phyloP scores from a whole-genome alignment of 1,284 basidiomycete genomes.

The Apiotrichum brassicae region DNA sequence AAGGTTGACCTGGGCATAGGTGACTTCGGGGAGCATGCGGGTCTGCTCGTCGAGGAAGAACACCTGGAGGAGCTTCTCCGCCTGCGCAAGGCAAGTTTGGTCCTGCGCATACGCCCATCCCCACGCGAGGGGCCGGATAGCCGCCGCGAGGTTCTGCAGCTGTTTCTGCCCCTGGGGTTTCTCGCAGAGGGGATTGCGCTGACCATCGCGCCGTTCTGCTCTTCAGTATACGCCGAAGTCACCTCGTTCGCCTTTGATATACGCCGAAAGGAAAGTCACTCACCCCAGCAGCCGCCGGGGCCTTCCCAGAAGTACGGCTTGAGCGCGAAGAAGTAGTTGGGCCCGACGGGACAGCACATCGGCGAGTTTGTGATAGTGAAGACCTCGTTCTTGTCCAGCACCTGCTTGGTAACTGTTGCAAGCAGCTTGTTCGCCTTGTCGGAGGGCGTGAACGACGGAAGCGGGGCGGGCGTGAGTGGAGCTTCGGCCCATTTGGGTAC shows the following conservation, averaged over 20 bases:
- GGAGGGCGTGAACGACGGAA: not conserved
- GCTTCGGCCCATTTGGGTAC: conserved; percentile 20
- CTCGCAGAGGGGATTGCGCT: conserved; percentile 30
- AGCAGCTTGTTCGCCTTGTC: conserved; percentile 10
- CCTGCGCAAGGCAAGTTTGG: conserved; percentile 2
- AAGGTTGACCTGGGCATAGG: conserved; percentile 29
- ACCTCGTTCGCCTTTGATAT: no score
- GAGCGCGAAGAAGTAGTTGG: conserved; percentile 31
- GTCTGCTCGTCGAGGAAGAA: conserved; percentile 35
- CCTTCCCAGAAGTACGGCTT: conserved; percentile 34
- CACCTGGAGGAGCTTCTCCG: conserved; percentile 19
- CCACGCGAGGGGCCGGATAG: conserved; percentile 22
- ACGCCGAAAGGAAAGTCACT: no score
- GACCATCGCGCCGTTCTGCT: conserved; percentile 30
- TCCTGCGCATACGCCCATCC: conserved; percentile 11
- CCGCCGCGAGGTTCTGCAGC: conserved; percentile 18
- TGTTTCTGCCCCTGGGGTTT: conserved; percentile 28
- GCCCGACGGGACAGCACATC: conserved; percentile 16
- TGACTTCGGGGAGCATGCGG: conserved; percentile 30
- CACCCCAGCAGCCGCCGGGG: conserved; percentile 23
- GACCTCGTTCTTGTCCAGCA: conserved; percentile 9
- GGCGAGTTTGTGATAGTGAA: conserved; percentile 28
- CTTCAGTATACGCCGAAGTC: no score
- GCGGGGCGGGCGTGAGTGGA: conserved; percentile 7
- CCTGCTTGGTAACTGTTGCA: conserved; percentile 4